Conservation (phyloP, 1,284 basidiomycete species). For the Ustilago esculenta region DNA sequence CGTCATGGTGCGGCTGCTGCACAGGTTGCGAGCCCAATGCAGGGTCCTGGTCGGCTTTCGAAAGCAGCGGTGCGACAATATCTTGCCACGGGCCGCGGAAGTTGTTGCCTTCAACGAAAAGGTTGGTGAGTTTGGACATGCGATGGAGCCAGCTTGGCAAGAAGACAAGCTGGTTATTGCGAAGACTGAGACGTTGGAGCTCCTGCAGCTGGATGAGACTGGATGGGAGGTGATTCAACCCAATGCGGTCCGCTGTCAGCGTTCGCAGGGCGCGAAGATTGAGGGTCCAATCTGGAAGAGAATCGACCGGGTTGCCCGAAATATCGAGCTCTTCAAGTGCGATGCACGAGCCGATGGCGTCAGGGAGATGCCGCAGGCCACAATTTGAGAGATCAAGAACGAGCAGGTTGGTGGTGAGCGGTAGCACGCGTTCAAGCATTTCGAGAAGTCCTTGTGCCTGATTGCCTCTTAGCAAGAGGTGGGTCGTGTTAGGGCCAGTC, state of each 20-base stretch:
- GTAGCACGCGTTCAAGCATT: constrained; percentile 43
- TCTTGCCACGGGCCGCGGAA: constrained; percentile 91
- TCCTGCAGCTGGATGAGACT: constrained; percentile 71
- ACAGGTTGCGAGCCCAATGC: constrained; percentile 1
- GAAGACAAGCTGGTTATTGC: constrained; percentile 86
- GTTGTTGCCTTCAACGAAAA: constrained; percentile 91
- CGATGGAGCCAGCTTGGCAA: constrained; percentile 92
- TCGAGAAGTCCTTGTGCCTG: constrained; percentile 14
- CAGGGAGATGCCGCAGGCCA: constrained; percentile 81
- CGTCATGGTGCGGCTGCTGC: constrained; percentile 1
- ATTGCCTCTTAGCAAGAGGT: constrained; percentile 42
- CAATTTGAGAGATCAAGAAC: constrained; percentile 72
- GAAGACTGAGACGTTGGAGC: constrained; percentile 85
- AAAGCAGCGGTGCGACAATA: constrained; percentile 71
- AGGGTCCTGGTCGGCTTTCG: not conserved
- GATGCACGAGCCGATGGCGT: constrained; percentile 78
- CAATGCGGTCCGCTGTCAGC: constrained; percentile 87
- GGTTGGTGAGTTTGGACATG: constrained; percentile 80
- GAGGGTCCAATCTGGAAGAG: constrained; percentile 73
- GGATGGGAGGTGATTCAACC: constrained; percentile 76
- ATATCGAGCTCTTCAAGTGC: constrained; percentile 93
- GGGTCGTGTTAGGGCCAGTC: constrained; percentile 44
- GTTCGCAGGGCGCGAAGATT: constrained; percentile 81
- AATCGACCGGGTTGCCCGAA: constrained; percentile 82
- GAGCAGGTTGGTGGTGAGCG: constrained; percentile 41